Evolutionary conservation across 805 yeast species (phyloP).

Genomic region (Starmerella scarabaei): DNA sequence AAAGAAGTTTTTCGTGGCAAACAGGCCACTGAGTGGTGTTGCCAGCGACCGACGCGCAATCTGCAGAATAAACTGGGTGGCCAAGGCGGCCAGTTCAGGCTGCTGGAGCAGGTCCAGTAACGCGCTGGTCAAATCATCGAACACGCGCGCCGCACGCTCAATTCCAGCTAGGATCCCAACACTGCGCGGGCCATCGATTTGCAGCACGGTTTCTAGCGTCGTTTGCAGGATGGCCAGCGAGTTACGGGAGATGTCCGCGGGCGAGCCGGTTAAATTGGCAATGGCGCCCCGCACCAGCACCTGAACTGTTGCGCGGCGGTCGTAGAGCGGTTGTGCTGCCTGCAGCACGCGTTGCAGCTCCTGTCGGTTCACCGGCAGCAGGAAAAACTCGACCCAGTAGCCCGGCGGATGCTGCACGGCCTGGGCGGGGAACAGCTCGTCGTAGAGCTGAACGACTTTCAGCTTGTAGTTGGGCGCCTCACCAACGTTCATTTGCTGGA

Average conservation of each 20-base stretch:
- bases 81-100: slow-evolving; percentile 10
- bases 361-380: slow-evolving; percentile 22
- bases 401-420: slow-evolving; percentile 21
- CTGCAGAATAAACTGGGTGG: slow-evolving; percentile 18
- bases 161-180: slow-evolving; percentile 27
- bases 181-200: slow-evolving; percentile 1
- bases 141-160: slow-evolving; percentile 24
- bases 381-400: slow-evolving; percentile 27
- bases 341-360: slow-evolving; percentile 14
- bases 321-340: slow-evolving; percentile 18
- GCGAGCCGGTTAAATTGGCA: slow-evolving; percentile 17
- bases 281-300: slow-evolving; percentile 19
- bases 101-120: slow-evolving; percentile 22
- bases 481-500: slow-evolving; percentile 22
- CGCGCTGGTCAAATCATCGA: slow-evolving; percentile 24
- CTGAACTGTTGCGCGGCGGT: slow-evolving; percentile 19
- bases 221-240: slow-evolving; percentile 8
- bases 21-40: slow-evolving; percentile 27
- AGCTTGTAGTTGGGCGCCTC: slow-evolving; percentile 22
- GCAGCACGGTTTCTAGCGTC: slow-evolving; percentile 8
- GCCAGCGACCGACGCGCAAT: slow-evolving; percentile 25
- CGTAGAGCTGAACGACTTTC: slow-evolving; percentile 27
- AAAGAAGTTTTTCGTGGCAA: slow-evolving; percentile 29
- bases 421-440: slow-evolving; percentile 21
- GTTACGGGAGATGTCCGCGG: slow-evolving; percentile 6